Percentiles rank a stretch among this genome's conserved stretches.
Conservation (phyloP, 1,284 basidiomycete genomes). For the Leccinum pachyderme region DNA sequence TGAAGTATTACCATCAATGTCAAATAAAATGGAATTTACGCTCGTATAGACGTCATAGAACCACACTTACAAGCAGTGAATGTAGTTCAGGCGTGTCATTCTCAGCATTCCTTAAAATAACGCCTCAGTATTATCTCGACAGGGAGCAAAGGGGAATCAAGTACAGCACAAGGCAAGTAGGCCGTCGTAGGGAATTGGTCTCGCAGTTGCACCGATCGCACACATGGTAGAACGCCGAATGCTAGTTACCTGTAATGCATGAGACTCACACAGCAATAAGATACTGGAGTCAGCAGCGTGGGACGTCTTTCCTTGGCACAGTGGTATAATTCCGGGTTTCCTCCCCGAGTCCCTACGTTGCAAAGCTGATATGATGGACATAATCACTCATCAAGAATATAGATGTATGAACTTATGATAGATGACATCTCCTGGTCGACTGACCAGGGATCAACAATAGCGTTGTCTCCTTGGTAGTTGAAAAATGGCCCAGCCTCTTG, state of each 20-base stretch:
- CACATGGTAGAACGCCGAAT: neutral
- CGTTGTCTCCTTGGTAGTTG: neutral
- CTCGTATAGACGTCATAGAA: too few relatives aligned
- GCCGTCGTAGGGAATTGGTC: too few relatives aligned
- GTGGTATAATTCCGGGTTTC: neutral
- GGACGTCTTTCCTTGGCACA: neutral
- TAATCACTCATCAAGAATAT: neutral
- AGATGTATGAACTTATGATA: constrained; percentile 3
- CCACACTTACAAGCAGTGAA: too few relatives aligned
- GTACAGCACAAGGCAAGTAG: neutral
- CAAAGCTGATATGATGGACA: neutral
- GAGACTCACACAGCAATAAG: neutral
- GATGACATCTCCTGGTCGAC: neutral
- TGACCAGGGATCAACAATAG: neutral
- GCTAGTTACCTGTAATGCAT: neutral
- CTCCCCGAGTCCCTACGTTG: neutral
- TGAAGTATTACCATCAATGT: too few relatives aligned
- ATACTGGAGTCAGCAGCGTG: neutral
- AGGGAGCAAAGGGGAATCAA: too few relatives aligned
- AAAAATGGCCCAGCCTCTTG: neutral
- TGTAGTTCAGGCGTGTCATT: too few relatives aligned
- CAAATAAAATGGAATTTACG: too few relatives aligned
- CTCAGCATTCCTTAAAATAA: too few relatives aligned
- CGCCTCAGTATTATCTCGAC: too few relatives aligned
- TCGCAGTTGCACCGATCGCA: neutral